These are phyloP conservation scores for Hypoxylon fuscum DNA, from an alignment of 495 filamentous ascomycete genomes.

Conservation along the genomic window DNA sequence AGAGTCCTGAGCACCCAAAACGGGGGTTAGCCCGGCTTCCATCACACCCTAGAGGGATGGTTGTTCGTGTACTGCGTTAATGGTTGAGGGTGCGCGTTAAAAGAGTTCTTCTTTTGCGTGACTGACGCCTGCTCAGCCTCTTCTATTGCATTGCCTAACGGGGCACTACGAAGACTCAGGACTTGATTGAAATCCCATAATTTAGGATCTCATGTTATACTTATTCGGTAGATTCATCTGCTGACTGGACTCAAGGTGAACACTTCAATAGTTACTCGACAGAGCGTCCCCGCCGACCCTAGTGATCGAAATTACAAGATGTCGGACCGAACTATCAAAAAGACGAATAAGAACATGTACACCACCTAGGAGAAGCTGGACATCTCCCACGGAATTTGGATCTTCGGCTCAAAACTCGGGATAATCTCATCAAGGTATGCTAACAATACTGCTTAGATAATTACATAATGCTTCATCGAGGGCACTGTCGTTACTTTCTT, in stretches of 20 bases:
- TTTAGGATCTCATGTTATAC: background rate
- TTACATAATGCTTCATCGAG: too few relatives aligned
- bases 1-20: slow-evolving; percentile 11
- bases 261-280: too few relatives aligned
- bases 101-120: background rate
- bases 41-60: slow-evolving; percentile 11
- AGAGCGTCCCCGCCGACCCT: too few relatives aligned
- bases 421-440: too few relatives aligned
- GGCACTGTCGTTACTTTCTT: too few relatives aligned
- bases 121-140: background rate
- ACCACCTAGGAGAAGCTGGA: too few relatives aligned
- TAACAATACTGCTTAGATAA: too few relatives aligned
- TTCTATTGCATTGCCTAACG: slow-evolving; percentile 15
- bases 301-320: too few relatives aligned
- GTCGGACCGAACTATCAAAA: too few relatives aligned
- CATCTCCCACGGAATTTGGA: too few relatives aligned
- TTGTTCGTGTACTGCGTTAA: slow-evolving; percentile 6
- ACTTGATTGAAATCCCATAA: background rate
- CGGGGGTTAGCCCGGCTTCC: slow-evolving; percentile 14
- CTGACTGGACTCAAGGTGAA: slow-evolving; percentile 11
- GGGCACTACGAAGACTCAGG: slow-evolving; percentile 17
- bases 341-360: too few relatives aligned
- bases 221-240: slow-evolving; percentile 16
- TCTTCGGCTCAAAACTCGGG: too few relatives aligned
- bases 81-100: background rate